A percentile compares a stretch with the other conserved stretches of the same genome.
Conservation (phyloP, 805 yeast genomes). For the Saccharomycopsis malanga region DNA sequence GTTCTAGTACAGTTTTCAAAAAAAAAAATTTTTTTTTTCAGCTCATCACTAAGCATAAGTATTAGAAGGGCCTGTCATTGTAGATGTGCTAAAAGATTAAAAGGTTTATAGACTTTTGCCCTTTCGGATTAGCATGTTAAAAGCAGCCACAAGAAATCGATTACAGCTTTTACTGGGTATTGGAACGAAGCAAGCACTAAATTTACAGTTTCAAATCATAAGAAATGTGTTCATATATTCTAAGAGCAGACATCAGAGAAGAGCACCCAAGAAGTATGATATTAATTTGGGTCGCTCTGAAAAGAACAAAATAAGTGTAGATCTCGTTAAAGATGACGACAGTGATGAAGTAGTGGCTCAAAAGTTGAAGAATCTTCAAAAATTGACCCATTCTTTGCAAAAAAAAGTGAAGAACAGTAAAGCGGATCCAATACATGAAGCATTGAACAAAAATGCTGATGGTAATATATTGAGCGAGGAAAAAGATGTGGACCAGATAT, state of each 20-base stretch:
- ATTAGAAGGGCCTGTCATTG: no score
- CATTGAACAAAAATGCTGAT: neutral
- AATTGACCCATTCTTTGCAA: slow-evolving; percentile 11
- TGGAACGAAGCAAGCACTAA: no score
- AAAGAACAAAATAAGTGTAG: neutral
- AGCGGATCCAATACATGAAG: neutral
- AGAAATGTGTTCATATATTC: slow-evolving; percentile 1
- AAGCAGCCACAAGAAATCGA: no score
- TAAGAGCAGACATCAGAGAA: slow-evolving; percentile 5
- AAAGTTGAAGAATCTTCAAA: slow-evolving; percentile 17
- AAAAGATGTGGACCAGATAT: slow-evolving; percentile 11
- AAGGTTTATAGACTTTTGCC: no score
- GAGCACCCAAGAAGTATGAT: neutral
- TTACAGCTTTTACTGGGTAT: no score
- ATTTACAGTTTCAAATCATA: no score
- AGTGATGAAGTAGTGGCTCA: slow-evolving; percentile 5
- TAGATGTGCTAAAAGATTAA: no score
- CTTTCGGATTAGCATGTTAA: no score
- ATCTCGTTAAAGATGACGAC: slow-evolving; percentile 13
- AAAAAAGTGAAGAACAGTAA: slow-evolving; percentile 3
- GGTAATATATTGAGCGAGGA: slow-evolving; percentile 5
- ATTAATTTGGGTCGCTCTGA: neutral
- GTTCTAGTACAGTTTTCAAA: no score
- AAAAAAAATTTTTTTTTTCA: no score
- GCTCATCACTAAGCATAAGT: no score